Base-by-base conservation (phyloP, 257 asterid genomes). In the Fraxinus anomala region DNA sequence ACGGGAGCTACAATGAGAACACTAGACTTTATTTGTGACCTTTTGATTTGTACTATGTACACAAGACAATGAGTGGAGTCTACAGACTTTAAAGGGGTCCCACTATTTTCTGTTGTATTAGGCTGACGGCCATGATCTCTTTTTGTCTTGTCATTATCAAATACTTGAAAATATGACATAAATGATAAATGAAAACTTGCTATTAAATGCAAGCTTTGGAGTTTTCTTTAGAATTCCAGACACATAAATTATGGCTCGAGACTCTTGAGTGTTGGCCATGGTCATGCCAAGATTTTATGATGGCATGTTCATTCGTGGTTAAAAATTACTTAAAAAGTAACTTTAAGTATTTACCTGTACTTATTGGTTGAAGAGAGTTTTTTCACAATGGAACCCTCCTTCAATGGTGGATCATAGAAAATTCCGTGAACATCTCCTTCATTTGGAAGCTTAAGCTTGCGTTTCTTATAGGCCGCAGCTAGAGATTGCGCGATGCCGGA, bases 391-490 rank as follows among this genome's bases (percentile, higher is more conserved):
- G 83, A 56, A 3, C 71, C 88, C 40, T 74, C 77, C 44, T 51
- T 0, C 3, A 76, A 76, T 0, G 87, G 90, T 0, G 99, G 97
- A 7, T 96, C 94, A 44, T 83, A 90, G 66, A 82, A 92, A 4
- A 34, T 49, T 14, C 77, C 87, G 0, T 42, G 80, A 12, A 63
- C 70, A 10, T 54, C 68, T 5, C 24, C 73, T 0, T 30, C 73
- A 0, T 72, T 85, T 0, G 91, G 89, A 65, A 88, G 80, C 74
- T 77, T 75, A 23, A 87, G 73, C 37, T 86, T 92, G 0, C 97
- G 83, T 47, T 94, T 94, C 79, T 81, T 88, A 49, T 70, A 85
- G 7, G 94, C 79, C 0, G 91, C 99, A 0, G 79, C 92, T 0
- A 89, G 0, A 13, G 84, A 96, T 23, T 88, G 89, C 0, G 70